Evolutionary conservation across 805 yeast genomes (phyloP), one percentile per base, ranked within the genome.

Genomic region (Pachysolen tannophilus): DNA sequence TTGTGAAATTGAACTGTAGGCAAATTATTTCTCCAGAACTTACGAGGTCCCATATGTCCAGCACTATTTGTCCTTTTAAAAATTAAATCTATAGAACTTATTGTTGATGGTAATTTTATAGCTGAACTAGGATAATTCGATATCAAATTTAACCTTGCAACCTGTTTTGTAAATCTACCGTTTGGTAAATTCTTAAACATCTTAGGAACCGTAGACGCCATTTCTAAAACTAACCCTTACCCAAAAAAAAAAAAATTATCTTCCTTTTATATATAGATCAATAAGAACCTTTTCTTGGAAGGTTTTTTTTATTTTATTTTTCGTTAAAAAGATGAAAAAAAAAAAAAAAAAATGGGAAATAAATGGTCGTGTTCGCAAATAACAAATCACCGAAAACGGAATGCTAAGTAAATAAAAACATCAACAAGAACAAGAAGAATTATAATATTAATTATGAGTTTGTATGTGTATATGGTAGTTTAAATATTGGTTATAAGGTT

Each of bases 1-100:
- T 87, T 87, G 61, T 85, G 88, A 56, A 82, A 87, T 53, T 75
- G 78, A 43, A 87, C 65, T 6, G 87, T 75, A 18, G 92, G 94
- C 38, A 87, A 62, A 57, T 75, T 71, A 34, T 65, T 60, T 46
- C 72, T 74, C 92, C 94, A 83, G 58, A 87, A 84, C 44, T 72
- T 70, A 47, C 78, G 74, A 37, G 82, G 72, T 2, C 88, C 88
- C 60, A 69, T 65, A 46, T 79, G 77, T 2, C 83, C 81, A 43
- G 64, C 54, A 20, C 63, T 57, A 42, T 61, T 61, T 31, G 56
- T 56, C 33, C 53, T 60, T 44, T 75, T 75, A 50, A 81, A 67
- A 17, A 72, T 50, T 35, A 81, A 49, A 45, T 78, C 78, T 25
- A 81, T 49, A 37, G 62, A 61, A 26, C 50, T 46, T 32, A 65